A percentile compares a stretch with the other conserved stretches of the same genome.
These are phyloP conservation scores for Sporothrix sp. DNA, from an alignment of 2,329 filamentous ascomycete genomes.

Conservation along the genomic window DNA sequence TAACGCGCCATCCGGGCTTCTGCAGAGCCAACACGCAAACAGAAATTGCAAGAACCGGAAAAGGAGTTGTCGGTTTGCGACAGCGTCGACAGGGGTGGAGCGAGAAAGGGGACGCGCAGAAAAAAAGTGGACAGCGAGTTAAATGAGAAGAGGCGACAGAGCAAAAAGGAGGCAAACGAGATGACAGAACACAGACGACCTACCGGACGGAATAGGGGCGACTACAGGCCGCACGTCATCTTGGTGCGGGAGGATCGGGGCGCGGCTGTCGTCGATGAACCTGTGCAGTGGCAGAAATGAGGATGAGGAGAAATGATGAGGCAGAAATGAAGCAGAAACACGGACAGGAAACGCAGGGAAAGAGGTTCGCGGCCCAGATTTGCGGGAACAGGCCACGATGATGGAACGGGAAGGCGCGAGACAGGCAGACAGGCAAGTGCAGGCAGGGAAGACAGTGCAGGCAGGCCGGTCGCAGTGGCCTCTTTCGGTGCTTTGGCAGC, in stretches of 20 bases:
- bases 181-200: too few species aligned
- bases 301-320: background rate
- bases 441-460: background rate
- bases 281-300: background rate
- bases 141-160: slow-evolving; percentile 5
- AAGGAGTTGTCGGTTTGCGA: slow-evolving; percentile 3
- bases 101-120: slow-evolving; percentile 9
- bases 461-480: background rate
- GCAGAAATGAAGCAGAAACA: slow-evolving; percentile 12
- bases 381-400: slow-evolving; percentile 8
- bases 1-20: too few species aligned
- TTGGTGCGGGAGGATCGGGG: background rate
- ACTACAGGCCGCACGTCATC: slow-evolving; percentile 15
- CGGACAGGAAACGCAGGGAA: slow-evolving; percentile 1
- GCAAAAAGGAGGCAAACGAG: background rate
- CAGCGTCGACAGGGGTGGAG: slow-evolving; percentile 10
- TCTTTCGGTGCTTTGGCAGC: background rate
- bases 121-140: slow-evolving; percentile 14
- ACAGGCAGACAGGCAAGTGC: background rate
- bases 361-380: background rate
- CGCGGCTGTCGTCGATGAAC: background rate
- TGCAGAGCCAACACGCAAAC: background rate
- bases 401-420: slow-evolving; percentile 7
- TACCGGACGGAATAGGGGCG: background rate
- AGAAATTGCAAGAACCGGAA: background rate